Evolutionary conservation across 2,329 filamentous ascomycete genomes (phyloP), one percentile per base, ranked within the genome.

Genomic region (Chrysoporthe puriensis): DNA sequence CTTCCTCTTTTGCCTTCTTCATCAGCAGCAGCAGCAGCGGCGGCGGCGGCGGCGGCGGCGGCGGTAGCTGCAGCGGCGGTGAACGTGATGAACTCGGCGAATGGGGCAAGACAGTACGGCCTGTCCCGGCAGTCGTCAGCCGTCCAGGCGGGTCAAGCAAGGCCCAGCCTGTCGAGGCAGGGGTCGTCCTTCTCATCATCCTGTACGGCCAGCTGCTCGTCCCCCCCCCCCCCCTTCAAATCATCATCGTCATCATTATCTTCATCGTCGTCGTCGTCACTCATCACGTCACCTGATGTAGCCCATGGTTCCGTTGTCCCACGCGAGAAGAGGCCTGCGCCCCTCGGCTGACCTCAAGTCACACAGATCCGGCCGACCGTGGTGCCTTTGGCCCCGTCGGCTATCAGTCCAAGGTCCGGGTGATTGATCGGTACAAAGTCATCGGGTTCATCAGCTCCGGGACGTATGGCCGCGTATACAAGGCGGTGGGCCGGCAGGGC

Each of bases 401-500:
- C 16, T 91, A 91, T 76, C 87, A 89, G 76, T 88, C 88, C 77
- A 97, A 97, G 79, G 92, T 96, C 71, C 90, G 93, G 70, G 93
- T 98, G 67, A 91, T 91, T 69, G 95, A 98, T 79, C 91, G 92
- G 73, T 99, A 98, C 81, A 94, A 96, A 74, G 96, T 99, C 74
- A 91, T 99, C 66, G 96, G 96, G 56, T 99, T 99, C 84, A 99
- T 99, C 74, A 97, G 93, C 77, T 97, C 93, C 73, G 96, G 96
- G 59, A 99, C 96, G 18, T 99, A 99, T 86, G 96, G 96, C 46
- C 91, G 96, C 43, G 96, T 99, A 8, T 99, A 98, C 87, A 99
- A 99, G 78, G 96, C 96, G 21, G 84, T 93, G 56, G 89, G 92
- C 73, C 89, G 90, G 71, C 86, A 91, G 81, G 88, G 89, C 73